Evolutionary conservation across 345 rosid genomes (phyloP), one percentile per base, ranked within the genome.

Genomic region (Lenwebbia sp.): DNA sequence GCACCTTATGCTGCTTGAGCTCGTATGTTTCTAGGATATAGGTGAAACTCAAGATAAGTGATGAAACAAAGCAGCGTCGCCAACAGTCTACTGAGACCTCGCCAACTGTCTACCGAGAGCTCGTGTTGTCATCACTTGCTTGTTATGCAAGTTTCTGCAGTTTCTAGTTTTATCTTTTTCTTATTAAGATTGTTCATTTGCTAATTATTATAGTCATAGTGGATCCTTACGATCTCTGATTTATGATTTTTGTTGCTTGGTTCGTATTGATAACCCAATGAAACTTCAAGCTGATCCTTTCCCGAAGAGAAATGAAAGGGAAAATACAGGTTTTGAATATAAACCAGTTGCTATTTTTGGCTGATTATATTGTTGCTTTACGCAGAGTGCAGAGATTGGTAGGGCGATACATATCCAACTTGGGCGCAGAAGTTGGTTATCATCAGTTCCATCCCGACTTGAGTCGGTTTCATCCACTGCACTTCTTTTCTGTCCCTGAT

Each of bases 351-450:
- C 65, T 84, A 50, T n/a, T 37, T 25, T 21, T 10, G 58, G 19
- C 12, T 84, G 44, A 86, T 87, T 26, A 84, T 56, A 13, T 49
- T 54, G n/a, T 54, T 87, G n/a, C 23, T 44, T 56, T 87, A 87
- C 28, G 30, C 52, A 30, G 81, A 14, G n/a, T 81, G 82, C 93
- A 90, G 85, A 89, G 89, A 92, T 88, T 96, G 83, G 49, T 96
- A 83, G 94, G 94, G 26, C 88, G 87, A 25, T 94, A 93, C 87
- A 92, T 96, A 91, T 94, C 93, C 51, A 91, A 92, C 82, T 87
- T 95, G 93, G 98, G 94, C 88, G 98, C 98, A 65, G 98, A 97
- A 94, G 95, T 94, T 86, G 90, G 92, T 88, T 91, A 90, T 89
- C 99, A 96, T 90, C 94, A 93, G 87, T 95, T 97, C 90, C 91